Percentiles rank a stretch among this genome's conserved stretches.
Conservation (phyloP, 768 basidiomycete species). For the Suillus decipiens region DNA sequence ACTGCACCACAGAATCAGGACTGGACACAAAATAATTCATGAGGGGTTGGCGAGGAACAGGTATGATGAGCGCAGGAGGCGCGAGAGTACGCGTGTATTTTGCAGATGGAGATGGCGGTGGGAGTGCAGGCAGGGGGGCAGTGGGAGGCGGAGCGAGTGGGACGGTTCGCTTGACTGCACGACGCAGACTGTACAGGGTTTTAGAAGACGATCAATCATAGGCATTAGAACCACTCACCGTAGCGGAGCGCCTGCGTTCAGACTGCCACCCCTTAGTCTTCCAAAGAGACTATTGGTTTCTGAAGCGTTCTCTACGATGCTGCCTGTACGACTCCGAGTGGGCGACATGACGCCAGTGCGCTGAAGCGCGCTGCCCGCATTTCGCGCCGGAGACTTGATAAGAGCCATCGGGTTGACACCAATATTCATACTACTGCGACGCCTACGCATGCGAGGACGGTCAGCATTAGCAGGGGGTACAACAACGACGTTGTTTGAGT, state of each 20-base stretch:
- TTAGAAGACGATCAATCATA: conserved; percentile 7
- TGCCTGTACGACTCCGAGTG: conserved; percentile 48
- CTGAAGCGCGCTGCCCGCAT: conserved; percentile 52
- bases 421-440: conserved; percentile 64
- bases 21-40: conserved; percentile 4
- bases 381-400: conserved; percentile 59
- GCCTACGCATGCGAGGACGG: conserved; percentile 53
- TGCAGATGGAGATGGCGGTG: conserved; percentile 23
- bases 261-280: conserved; percentile 59
- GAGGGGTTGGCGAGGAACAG: conserved; percentile 25
- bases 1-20: conserved; percentile 14
- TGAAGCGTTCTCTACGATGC: conserved; percentile 38
- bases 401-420: conserved; percentile 53
- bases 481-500: conserved; percentile 23
- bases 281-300: conserved; percentile 47
- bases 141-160: conserved; percentile 31
- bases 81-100: conserved; percentile 18
- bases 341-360: conserved; percentile 42
- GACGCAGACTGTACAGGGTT: conserved; percentile 38
- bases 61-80: conserved; percentile 21
- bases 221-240: conserved; percentile 30
- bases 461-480: conserved; percentile 31
- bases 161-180: conserved; percentile 34
- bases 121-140: conserved; percentile 31
- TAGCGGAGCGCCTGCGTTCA: conserved; percentile 33